Evolutionary conservation across 345 rosid genomes (phyloP), one percentile per base, ranked within the genome.

Genomic region (Melaleuca alternifolia): DNA sequence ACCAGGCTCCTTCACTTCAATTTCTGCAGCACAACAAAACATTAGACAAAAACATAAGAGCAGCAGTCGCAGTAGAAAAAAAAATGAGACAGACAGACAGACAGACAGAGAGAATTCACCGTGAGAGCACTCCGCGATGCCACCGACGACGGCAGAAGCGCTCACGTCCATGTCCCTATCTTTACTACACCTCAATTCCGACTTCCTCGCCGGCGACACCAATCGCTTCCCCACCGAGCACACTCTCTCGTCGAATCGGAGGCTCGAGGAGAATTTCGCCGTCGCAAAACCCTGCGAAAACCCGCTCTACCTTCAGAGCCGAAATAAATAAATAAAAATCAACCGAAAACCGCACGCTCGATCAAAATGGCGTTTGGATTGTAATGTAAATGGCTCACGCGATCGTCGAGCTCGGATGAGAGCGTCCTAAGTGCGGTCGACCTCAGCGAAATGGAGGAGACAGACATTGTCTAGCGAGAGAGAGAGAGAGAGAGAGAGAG

Each of bases 1-100:
- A 83, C 97, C 88, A 83, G 93, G 94, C 85, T 94, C 94, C 92
- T 87, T 91, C 24, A 87, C 86, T 48, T 91, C 90, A 44, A 86
- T n/a, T 77, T 90, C 97, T 94, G 87, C 83, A 91, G 71, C 51
- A 86, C 82, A 7, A 84, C 71, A 54, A 14, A 53, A 8, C 5
- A 14, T 84, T 11, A 44, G 48, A 56, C 26, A 54, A 33, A 75
- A 87, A 16, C 41, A 21, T 16, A 83, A 18, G 48, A 79, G 81
- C 7, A 82, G 33, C 3, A 48, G n/a, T 14, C 54, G 1, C 44
- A 81, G 11, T 24, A 61, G 57, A 6, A 21, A 85, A 56, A 41
- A 51, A 57, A 12, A 28, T 50, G 81, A 16, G 54, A 51, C 3
- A 41, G 41, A 41, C 3, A 41, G 41, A 41, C 3, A 41, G 41